Base-by-base conservation (phyloP, 768 basidiomycete species). In the Hortiboletus flavorubellus region DNA sequence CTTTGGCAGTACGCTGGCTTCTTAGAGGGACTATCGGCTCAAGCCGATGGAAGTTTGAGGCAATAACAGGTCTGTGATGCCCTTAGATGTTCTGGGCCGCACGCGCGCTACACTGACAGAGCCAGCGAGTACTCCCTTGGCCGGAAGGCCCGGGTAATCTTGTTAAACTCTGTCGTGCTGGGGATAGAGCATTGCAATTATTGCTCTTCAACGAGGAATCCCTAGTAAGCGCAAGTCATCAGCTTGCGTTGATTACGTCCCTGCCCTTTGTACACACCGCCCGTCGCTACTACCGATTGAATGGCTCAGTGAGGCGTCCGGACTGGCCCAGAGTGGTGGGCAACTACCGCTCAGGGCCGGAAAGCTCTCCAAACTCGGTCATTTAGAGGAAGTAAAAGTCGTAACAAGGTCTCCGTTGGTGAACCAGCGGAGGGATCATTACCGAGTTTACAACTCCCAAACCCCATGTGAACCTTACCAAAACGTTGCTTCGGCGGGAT, bases 51-150 rank as follows among this genome's bases (percentile, higher is more conserved):
- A 21, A 85, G 86, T 88, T 86, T 84, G 84, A 87, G 85, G 86
- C 86, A 87, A 87, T 87, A 87, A 87, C 86, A 87, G 87, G 86
- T 86, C 85, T 87, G 84, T 87, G 86, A 87, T 87, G 85, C 85
- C 84, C 85, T 86, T 86, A 87, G 86, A 87, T 87, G 85, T 87
- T 86, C 85, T 87, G 85, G 86, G 85, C 84, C 81, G 83, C 86
- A 88, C 81, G 83, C 82, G 82, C 80, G 83, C 84, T 87, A 87
- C 86, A 87, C 86, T 88, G 86, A 88, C 86, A 82, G 84, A 83
- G 85, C 85, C 86, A 88, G 85, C 82, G 85, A 86, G 86, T 86
- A 80, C 72, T 44, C 75, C 84, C 85, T 86, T 82, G 82, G 73
- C 85, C 79, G 83, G 79, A 84, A 86, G 83, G 85, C 78, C 78